phyloP scores from a whole-genome alignment of 2,329 filamentous ascomycete species.

The Calonectria henricotiae region DNA sequence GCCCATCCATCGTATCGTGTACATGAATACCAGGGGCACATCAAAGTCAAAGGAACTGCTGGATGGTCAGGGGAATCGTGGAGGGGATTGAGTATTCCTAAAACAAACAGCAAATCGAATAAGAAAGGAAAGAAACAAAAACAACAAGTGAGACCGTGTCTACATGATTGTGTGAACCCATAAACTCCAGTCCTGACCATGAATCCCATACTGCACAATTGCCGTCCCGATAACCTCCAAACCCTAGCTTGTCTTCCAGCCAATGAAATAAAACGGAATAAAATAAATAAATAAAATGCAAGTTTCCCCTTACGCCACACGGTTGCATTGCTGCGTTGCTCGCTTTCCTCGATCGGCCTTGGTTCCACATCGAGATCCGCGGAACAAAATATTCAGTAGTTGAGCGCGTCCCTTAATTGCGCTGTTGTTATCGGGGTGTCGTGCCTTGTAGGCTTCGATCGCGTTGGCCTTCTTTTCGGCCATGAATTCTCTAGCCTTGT shows the following conservation, averaged over 20 bases:
- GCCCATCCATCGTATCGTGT: conserved; percentile 28
- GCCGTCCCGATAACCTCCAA: conserved; percentile 41
- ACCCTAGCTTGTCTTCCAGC: conserved; percentile 35
- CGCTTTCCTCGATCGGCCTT: conserved; percentile 35
- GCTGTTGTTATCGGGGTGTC: conserved; percentile 45
- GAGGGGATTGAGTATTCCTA: conserved; percentile 46
- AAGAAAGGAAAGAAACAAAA: conserved; percentile 29
- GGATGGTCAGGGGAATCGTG: conserved; percentile 35
- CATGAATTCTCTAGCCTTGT: conserved; percentile 65
- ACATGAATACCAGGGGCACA: conserved; percentile 42
- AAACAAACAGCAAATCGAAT: conserved; percentile 38
- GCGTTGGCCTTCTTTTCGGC: conserved; percentile 58
- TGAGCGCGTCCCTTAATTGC: conserved; percentile 23
- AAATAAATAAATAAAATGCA: conserved; percentile 32
- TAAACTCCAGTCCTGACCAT: conserved; percentile 49
- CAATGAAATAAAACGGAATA: conserved; percentile 13
- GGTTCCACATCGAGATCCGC: conserved; percentile 35
- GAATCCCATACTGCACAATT: conserved; percentile 45
- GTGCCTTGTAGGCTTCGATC: conserved; percentile 51
- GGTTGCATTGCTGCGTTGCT: conserved; percentile 37
- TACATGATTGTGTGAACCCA: conserved; percentile 51
- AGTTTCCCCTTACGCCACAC: conserved; percentile 40
- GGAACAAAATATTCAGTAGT: conserved; percentile 49
- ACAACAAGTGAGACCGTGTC: conserved; percentile 45
- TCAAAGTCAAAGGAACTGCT: conserved; percentile 38